Evolutionary conservation across 2,329 filamentous ascomycete genomes (phyloP), one percentile per base, ranked within the genome.

Genomic region (Fusarium anthophilum): DNA sequence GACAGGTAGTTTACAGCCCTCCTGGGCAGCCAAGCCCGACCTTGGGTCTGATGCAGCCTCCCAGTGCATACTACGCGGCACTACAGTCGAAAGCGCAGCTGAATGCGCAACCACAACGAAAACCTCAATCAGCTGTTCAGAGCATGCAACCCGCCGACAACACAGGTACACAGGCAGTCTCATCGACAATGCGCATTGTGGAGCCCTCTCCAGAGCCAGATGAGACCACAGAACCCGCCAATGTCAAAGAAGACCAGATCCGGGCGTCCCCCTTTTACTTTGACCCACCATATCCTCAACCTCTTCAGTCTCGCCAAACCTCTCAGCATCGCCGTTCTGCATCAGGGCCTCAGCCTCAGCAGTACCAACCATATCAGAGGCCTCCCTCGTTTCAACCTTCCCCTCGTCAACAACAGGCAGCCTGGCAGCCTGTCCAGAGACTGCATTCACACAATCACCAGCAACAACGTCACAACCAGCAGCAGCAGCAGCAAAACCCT

Each of bases 11-110:
- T 20, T 79, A 78, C 28, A 80, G 80, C 9, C 81, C 83, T 10
- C 79, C 82, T 5, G 83, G 82, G 11, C 83, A 85, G 60, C 83
- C 84, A 13, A 86, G 83, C 56, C 84, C 85, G 17, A 86, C 84
- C 4, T 77, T 86, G 22, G 85, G 84, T 17, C 70, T 78, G 38
- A 77, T 80, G 50, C 77, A 79, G 41, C 75, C 70, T 15, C 67
- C 68, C 24, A 50, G 58, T 37, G 62, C 53, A 38, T 56, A 70
- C 47, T 67, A 44, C 24, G 6, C 38, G 24, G 51, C 53, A 63
- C 28, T 24, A 8, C 47, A 41, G 39, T 54, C 30, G 17, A 51
- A 72, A 41, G 18, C 37, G 28, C 54, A 58, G 53, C 17, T 55
- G 24, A 26, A 38, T 22, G 35, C 51, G 35, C 51, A 54, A n/a